These are phyloP conservation scores for Ramalina intermedia DNA, from an alignment of 495 filamentous ascomycete genomes.

Conservation along the genomic window DNA sequence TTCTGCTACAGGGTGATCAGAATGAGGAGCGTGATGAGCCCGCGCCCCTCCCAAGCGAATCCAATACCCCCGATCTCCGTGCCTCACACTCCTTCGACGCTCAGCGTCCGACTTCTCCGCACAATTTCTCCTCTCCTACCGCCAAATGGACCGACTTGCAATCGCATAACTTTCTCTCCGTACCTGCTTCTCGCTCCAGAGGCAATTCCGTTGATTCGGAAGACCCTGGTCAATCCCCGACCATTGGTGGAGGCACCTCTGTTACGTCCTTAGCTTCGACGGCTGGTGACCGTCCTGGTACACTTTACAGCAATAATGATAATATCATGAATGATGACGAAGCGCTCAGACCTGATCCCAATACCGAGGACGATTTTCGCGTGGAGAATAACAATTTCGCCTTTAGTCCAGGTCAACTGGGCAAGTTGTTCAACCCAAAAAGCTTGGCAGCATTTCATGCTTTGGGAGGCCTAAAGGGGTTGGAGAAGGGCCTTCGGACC, in stretches of 20 bases:
- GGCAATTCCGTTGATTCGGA: slow-evolving; percentile 54
- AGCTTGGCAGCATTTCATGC: slow-evolving; percentile 63
- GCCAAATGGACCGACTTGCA: slow-evolving; percentile 30
- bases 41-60: slow-evolving; percentile 7
- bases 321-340: slow-evolving; percentile 38
- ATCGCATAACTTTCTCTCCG: slow-evolving; percentile 45
- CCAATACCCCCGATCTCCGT: slow-evolving; percentile 44
- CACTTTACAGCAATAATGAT: slow-evolving; percentile 27
- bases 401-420: slow-evolving; percentile 67
- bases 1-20: slow-evolving; percentile 20
- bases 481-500: slow-evolving; percentile 65
- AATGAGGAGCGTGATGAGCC: slow-evolving; percentile 8
- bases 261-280: slow-evolving; percentile 21
- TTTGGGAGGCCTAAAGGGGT: slow-evolving; percentile 58
- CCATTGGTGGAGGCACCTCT: slow-evolving; percentile 37
- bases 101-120: slow-evolving; percentile 69
- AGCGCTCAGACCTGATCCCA: slow-evolving; percentile 52
- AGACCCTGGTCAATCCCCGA: slow-evolving; percentile 32
- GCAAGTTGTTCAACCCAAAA: slow-evolving; percentile 71
- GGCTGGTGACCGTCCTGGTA: slow-evolving; percentile 22
- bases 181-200: slow-evolving; percentile 45
- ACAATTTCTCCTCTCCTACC: slow-evolving; percentile 69
- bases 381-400: slow-evolving; percentile 69
- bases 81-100: slow-evolving; percentile 55
- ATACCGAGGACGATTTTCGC: slow-evolving; percentile 56